Evolutionary conservation across 2,329 filamentous ascomycete species (phyloP), one percentile per base, ranked within the genome.

Genomic region (Pleoardoris graminearum): DNA sequence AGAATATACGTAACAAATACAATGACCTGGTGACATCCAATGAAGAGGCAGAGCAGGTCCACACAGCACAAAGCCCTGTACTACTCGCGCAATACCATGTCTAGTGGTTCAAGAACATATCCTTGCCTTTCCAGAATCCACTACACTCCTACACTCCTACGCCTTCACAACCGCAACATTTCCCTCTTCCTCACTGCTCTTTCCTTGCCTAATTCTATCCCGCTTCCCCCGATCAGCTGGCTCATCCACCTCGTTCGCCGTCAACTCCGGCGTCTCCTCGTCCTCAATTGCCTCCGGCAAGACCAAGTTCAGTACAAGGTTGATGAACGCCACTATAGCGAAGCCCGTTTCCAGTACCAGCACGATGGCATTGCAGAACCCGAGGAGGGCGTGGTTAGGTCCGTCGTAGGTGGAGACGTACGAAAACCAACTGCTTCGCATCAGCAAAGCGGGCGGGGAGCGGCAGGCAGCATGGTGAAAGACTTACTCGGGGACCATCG

Each of bases 211-310:
- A 23, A 75, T 71, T 7, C 67, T 53, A 22, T 64, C 58, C 76
- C 76, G 77, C 61, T 78, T 75, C 53, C 76, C 73, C 22, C 61
- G 53, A 54, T 77, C 76, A 7, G 62, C 64, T 1, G 55, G 56
- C 27, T 71, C 72, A 51, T 78, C 75, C 8, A 59, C 66, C 37
- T 68, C 70, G 49, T 48, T 25, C 1, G 75, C 76, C 19, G 71
- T 75, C n/a, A 77, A 38, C 61, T 78, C 76, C 0, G 74, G 72
- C 5, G 53, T 69, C 45, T 78, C 76, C 25, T 80, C 79, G 37
- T 89, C 87, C 62, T 90, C 89, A n/a, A 87, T 75, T 74, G 96
- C 91, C 64, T 90, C 86, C 0, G 86, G 83, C 14, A 96, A 75
- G 0, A 84, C 60, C 44, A 94, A 71, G 68, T 96, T 96, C 44